These are phyloP conservation scores for Globisporangium recalcitrans DNA, from an alignment of 352 stramenopile genomes.

Conservation along the genomic window DNA sequence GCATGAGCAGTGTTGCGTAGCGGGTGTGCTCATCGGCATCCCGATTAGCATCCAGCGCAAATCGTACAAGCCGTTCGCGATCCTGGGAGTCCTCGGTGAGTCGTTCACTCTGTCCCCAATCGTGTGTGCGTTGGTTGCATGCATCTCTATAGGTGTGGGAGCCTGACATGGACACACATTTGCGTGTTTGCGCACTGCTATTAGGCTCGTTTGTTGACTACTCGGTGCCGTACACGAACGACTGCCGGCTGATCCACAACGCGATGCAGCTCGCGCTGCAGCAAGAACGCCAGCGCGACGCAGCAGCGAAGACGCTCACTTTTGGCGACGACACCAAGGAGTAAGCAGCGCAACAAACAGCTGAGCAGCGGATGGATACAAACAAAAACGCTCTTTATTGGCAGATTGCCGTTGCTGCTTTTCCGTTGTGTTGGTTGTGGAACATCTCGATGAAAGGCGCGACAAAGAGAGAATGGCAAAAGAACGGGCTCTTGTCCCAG, in stretches of 20 bases:
- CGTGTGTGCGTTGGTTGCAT: too few relatives aligned
- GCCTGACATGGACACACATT: too few relatives aligned
- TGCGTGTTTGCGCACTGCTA: background rate
- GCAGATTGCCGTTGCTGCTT: background rate
- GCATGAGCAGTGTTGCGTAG: conserved; percentile 55
- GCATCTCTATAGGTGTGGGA: too few relatives aligned
- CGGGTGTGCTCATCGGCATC: conserved; percentile 73
- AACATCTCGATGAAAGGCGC: too few relatives aligned
- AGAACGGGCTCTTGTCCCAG: too few relatives aligned
- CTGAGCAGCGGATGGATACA: too few relatives aligned
- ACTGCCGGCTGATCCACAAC: conserved; percentile 79
- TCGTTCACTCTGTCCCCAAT: background rate
- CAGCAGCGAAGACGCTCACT: conserved; percentile 9
- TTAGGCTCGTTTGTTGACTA: conserved; percentile 83
- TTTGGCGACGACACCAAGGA: conserved; percentile 11
- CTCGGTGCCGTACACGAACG: conserved; percentile 75
- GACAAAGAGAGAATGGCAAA: too few relatives aligned
- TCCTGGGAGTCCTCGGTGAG: conserved; percentile 70
- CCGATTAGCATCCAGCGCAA: conserved; percentile 80
- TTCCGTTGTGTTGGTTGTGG: background rate
- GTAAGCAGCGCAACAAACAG: conserved; percentile 2
- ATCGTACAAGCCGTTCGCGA: conserved; percentile 73
- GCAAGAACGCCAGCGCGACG: conserved; percentile 47
- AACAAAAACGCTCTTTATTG: too few relatives aligned
- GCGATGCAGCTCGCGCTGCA: conserved; percentile 65